Evolutionary conservation across 805 yeast genomes (phyloP), one percentile per base, ranked within the genome.

Genomic region (Myxozyma sirexii): DNA sequence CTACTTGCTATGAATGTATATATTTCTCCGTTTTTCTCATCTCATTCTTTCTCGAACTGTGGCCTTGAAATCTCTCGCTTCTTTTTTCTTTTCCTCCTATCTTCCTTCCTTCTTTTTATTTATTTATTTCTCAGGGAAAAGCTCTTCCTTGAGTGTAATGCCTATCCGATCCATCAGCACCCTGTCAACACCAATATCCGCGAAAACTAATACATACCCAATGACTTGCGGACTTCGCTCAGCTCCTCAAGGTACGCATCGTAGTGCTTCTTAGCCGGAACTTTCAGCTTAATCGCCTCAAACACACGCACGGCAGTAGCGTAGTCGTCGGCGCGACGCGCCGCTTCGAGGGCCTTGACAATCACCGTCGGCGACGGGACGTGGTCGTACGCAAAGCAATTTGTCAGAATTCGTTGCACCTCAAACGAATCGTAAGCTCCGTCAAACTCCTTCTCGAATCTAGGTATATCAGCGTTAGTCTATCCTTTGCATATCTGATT

Each of bases 261-360:
- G 82, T 94, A 94, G 80, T 94, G 98, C 69, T 87, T 87, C 75
- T 84, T 85, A 80, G 87, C 90, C 78, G 93, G 97, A 67, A 94
- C 98, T 82, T 94, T 94, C 85, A 85, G 90, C 77, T 88, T 90
- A 75, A 94, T 84, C 68, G 77, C 67, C 60, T 46, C 99, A 72
- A 94, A 94, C 58, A 96, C 97, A 80, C 99, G 89, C 69, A 91
- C 94, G 57, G 99, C 99, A 62, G 98, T 92, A 63, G 99, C 97
- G 80, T 90, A 90, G 80, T 94, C 99, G 79, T 94, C 90, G 69
- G 94, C 98, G 80, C 98, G 90, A 86, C 99, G 92, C 70, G 97
- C 92, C 49, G 99, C 99, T 80, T 89, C 86, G 74, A 94, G 82
- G 50, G 99, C 99, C 79, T 88, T 89, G 79, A 90, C 97, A 73